Evolutionary conservation across 2,329 filamentous ascomycete genomes (phyloP).

Genomic region (Colletotrichum acutatum): DNA sequence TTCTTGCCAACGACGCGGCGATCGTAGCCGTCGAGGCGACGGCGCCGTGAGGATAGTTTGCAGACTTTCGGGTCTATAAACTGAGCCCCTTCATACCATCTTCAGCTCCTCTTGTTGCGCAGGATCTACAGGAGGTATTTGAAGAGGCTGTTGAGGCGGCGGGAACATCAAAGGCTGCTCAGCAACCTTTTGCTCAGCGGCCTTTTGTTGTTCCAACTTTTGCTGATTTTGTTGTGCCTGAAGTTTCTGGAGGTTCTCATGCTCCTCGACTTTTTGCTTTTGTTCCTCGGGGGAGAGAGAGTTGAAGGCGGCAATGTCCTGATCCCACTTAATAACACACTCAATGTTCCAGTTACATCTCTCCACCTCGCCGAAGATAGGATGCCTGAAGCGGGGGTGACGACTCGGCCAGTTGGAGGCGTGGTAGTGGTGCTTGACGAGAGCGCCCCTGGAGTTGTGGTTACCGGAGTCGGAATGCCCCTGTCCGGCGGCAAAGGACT

Average conservation of each 20-base stretch:
- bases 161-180: neutral
- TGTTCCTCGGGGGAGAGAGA: slow-evolving; percentile 69
- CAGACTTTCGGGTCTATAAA: no score
- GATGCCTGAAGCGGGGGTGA: slow-evolving; percentile 75
- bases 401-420: slow-evolving; percentile 77
- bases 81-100: neutral
- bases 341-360: slow-evolving; percentile 75
- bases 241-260: slow-evolving; percentile 38
- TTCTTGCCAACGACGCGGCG: no score
- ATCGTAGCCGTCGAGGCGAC: neutral
- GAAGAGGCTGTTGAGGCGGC: slow-evolving; percentile 6
- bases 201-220: slow-evolving; percentile 45
- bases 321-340: slow-evolving; percentile 74
- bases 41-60: neutral
- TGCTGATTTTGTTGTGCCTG: slow-evolving; percentile 40
- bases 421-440: slow-evolving; percentile 81
- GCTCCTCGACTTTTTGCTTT: slow-evolving; percentile 56
- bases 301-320: slow-evolving; percentile 70
- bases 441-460: slow-evolving; percentile 71
- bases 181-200: neutral
- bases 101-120: slow-evolving; percentile 15
- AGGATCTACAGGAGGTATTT: neutral
- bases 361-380: slow-evolving; percentile 77
- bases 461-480: slow-evolving; percentile 79
- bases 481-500: slow-evolving; percentile 78